Evolutionary conservation across 371 early-diverging fungal species (phyloP).

Genomic region (Syncephalastrum monosporum): DNA sequence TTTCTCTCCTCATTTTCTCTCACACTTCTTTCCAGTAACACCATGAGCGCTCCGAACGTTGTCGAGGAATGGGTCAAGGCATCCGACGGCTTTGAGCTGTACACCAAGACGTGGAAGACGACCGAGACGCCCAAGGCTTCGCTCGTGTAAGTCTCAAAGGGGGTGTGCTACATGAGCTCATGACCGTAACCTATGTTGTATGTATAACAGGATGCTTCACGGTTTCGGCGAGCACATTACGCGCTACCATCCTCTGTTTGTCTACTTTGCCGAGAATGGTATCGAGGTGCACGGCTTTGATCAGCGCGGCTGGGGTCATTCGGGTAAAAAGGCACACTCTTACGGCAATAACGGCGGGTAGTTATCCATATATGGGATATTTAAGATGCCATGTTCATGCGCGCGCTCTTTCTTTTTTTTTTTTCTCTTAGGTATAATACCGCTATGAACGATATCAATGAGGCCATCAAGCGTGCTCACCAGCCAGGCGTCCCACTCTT

Average conservation of each 20-base stretch:
- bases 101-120: slow-evolving; percentile 52
- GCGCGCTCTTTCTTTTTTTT: not conserved
- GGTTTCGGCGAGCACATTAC: slow-evolving; percentile 68
- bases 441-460: slow-evolving; percentile 52
- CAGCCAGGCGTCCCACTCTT: slow-evolving; percentile 49
- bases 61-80: slow-evolving; percentile 38
- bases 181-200: not conserved
- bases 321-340: slow-evolving; percentile 48
- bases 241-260: slow-evolving; percentile 60
- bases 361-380: slow-evolving; percentile 1
- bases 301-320: slow-evolving; percentile 68
- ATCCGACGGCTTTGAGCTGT: slow-evolving; percentile 33
- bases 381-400: not conserved
- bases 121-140: slow-evolving; percentile 25
- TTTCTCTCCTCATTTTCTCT: slow-evolving; percentile 6
- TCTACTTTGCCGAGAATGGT: slow-evolving; percentile 49
- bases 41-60: slow-evolving; percentile 15
- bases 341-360: slow-evolving; percentile 60
- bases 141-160: slow-evolving; percentile 27
- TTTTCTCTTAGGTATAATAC: slow-evolving; percentile 26
- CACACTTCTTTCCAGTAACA: not conserved
- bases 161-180: not conserved
- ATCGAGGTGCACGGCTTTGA: slow-evolving; percentile 62
- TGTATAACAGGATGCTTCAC: slow-evolving; percentile 50
- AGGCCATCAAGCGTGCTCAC: slow-evolving; percentile 44